Evolutionary conservation across 768 basidiomycete genomes (phyloP).

Genomic region (Antrodiella citrinella): DNA sequence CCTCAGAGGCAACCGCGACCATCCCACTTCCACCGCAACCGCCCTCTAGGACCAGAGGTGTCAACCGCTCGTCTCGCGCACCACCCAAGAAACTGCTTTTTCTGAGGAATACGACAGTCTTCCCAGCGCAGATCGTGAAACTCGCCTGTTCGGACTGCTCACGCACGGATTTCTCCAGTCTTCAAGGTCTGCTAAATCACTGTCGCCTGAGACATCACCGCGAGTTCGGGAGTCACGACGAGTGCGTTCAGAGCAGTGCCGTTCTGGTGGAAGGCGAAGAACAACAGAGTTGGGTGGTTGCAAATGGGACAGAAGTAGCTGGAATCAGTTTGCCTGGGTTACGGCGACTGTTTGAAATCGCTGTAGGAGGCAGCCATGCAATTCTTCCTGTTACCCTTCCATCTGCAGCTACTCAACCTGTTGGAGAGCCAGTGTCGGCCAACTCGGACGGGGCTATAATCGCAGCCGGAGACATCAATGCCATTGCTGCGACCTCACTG

Average conservation of each 20-base stretch:
- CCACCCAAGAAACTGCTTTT: conserved; percentile 31
- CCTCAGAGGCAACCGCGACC: conserved; percentile 11
- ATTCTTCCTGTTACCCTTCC: conserved; percentile 11
- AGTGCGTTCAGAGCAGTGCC: conserved; percentile 40
- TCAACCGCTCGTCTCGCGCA: conserved; percentile 7
- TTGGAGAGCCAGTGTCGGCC: background rate
- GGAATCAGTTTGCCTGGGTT: conserved; percentile 38
- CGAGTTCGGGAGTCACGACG: conserved; percentile 44
- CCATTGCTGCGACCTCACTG: background rate
- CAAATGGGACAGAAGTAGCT: conserved; percentile 31
- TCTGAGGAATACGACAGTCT: conserved; percentile 27
- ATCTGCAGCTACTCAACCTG: background rate
- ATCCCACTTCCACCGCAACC: background rate
- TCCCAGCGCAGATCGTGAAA: conserved; percentile 25
- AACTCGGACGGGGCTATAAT: background rate
- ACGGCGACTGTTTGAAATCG: conserved; percentile 40
- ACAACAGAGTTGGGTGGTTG: conserved; percentile 26
- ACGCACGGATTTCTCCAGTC: conserved; percentile 40
- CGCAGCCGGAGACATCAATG: no score
- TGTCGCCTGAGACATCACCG: conserved; percentile 40
- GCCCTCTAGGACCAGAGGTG: conserved; percentile 15
- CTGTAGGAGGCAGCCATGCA: conserved; percentile 29
- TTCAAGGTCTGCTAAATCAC: conserved; percentile 47
- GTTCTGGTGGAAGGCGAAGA: conserved; percentile 26
- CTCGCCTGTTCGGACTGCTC: conserved; percentile 36